These are phyloP conservation scores for Ophiosphaerella korrae DNA, from an alignment of 2,329 filamentous ascomycete genomes.

Conservation along the genomic window DNA sequence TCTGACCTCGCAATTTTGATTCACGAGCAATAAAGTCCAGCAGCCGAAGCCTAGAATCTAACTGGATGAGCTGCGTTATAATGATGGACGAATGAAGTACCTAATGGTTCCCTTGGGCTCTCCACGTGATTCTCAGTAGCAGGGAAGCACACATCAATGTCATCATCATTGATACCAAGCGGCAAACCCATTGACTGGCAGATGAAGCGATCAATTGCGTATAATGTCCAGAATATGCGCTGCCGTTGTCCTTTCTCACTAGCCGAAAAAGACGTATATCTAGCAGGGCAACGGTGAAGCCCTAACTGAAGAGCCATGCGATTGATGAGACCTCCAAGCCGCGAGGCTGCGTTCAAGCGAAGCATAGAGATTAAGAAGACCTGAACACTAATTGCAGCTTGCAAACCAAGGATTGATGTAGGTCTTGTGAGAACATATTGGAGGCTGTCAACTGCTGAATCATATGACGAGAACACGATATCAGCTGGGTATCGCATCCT, in stretches of 20 bases:
- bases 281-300: constrained; percentile 62
- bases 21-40: constrained; percentile 52
- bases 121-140: constrained; percentile 53
- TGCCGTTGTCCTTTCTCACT: constrained; percentile 57
- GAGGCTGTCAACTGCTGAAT: constrained; percentile 57
- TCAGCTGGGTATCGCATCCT: constrained; percentile 46
- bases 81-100: constrained; percentile 6
- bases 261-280: constrained; percentile 57
- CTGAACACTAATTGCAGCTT: constrained; percentile 60
- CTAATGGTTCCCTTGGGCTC: constrained; percentile 6
- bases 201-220: constrained; percentile 60
- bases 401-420: constrained; percentile 51
- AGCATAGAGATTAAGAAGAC: constrained; percentile 62
- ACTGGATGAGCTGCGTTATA: constrained; percentile 1
- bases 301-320: constrained; percentile 63
- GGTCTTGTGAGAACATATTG: constrained; percentile 55
- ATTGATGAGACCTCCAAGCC: constrained; percentile 60
- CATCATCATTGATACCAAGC: constrained; percentile 61
- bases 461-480: constrained; percentile 56
- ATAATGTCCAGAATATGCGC: constrained; percentile 63
- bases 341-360: constrained; percentile 62
- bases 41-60: constrained; percentile 16
- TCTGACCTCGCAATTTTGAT: constrained; percentile 56
- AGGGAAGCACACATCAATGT: constrained; percentile 63
- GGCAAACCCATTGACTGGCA: constrained; percentile 63